Evolutionary conservation across 345 rosid genomes (phyloP).

Genomic region (Noccaea caerulescens): DNA sequence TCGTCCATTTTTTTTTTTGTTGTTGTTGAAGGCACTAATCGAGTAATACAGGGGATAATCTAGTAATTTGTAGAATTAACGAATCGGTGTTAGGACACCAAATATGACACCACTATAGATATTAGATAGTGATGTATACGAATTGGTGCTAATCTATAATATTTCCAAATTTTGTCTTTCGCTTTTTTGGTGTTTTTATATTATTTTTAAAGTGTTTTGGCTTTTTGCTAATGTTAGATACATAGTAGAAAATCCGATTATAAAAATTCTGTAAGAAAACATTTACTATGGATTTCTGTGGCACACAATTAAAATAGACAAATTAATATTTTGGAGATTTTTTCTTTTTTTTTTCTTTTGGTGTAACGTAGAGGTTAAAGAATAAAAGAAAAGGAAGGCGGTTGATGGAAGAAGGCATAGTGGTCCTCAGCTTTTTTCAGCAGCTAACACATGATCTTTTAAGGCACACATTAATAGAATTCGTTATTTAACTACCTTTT

Average conservation of each 20-base stretch:
- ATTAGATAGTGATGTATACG: conserved; percentile 25
- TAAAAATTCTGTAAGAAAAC: neutral
- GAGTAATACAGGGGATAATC: too few species aligned
- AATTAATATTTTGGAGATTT: neutral
- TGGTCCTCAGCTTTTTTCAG: conserved; percentile 40
- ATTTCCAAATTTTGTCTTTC: neutral
- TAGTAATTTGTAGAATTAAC: neutral
- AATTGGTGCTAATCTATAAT: conserved; percentile 16
- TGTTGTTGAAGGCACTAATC: too few species aligned
- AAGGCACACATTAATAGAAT: conserved; percentile 29
- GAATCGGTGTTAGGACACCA: conserved; percentile 31
- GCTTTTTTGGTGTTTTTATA: neutral
- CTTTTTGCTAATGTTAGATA: neutral
- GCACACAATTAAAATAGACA: neutral
- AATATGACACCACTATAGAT: conserved; percentile 21
- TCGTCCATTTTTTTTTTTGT: neutral
- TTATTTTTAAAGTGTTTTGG: neutral
- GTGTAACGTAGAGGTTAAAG: conserved; percentile 33
- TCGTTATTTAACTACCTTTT: conserved; percentile 30
- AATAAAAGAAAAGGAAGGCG: conserved; percentile 25
- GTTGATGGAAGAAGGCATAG: conserved; percentile 36
- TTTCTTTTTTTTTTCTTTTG: neutral
- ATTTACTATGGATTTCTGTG: neutral
- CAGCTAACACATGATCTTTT: conserved; percentile 38
- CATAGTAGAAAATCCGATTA: neutral